Evolutionary conservation across 306 rosid genomes (phyloP).

Genomic region (Glycine latifolia): DNA sequence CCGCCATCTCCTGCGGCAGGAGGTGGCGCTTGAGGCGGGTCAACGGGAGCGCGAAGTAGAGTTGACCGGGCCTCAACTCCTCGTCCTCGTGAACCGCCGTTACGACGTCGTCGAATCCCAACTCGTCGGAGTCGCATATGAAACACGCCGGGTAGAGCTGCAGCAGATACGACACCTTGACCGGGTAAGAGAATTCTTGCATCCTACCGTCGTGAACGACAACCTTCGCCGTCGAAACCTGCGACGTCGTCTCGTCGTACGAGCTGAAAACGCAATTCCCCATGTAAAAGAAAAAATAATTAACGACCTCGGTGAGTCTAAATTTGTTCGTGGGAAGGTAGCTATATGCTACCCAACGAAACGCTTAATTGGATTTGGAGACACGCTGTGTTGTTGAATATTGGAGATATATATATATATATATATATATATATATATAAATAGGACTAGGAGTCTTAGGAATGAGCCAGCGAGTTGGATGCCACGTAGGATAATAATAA

Average conservation of each 20-base stretch:
- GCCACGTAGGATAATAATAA: conserved; percentile 33
- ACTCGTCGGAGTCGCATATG: conserved; percentile 86
- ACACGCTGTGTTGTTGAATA: background rate
- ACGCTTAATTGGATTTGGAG: conserved; percentile 12
- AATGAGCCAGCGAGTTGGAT: background rate
- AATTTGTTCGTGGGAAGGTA: background rate
- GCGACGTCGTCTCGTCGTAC: conserved; percentile 37
- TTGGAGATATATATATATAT: background rate
- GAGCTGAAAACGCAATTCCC: conserved; percentile 68
- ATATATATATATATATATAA: background rate
- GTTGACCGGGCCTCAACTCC: conserved; percentile 75
- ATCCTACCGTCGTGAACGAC: conserved; percentile 70
- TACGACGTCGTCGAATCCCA: conserved; percentile 74
- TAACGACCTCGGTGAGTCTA: background rate
- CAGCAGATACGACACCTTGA: conserved; percentile 70
- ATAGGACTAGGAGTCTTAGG: background rate
- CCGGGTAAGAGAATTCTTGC: conserved; percentile 68
- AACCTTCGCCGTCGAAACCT: conserved; percentile 71
- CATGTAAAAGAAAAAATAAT: conserved; percentile 41
- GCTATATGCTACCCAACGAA: background rate
- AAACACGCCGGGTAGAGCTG: conserved; percentile 69
- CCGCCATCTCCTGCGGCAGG: conserved; percentile 76
- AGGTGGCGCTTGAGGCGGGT: conserved; percentile 56
- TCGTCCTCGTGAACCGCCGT: conserved; percentile 63
- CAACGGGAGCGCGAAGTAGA: conserved; percentile 83